Evolutionary conservation across 306 rosid species (phyloP).

Genomic region (Vigna unguiculata): DNA sequence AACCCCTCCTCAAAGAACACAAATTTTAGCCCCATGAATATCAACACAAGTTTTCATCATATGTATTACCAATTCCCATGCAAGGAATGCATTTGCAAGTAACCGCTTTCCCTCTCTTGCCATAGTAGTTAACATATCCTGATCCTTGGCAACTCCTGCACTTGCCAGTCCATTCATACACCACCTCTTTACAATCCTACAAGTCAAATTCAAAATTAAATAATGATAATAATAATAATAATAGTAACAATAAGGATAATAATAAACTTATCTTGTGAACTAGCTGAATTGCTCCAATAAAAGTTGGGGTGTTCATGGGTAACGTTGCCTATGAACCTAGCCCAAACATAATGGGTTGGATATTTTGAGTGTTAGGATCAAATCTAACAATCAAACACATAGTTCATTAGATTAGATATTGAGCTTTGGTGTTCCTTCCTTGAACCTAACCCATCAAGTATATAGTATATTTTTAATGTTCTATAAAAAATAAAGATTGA

Average conservation of each 20-base stretch:
- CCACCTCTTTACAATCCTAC: conserved; percentile 96
- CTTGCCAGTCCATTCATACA: conserved; percentile 97
- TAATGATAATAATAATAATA: not conserved
- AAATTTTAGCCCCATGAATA: not conserved
- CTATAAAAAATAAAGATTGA: too few relatives aligned
- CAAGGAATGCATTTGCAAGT: conserved; percentile 97
- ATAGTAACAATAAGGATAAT: not conserved
- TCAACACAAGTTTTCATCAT: conserved; percentile 1
- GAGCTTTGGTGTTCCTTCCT: too few relatives aligned
- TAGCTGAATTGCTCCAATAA: not conserved
- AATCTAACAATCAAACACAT: too few relatives aligned
- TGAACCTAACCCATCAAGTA: too few relatives aligned
- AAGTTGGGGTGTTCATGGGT: not conserved
- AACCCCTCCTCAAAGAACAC: not conserved
- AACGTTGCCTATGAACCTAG: too few relatives aligned
- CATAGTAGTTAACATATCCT: conserved; percentile 78
- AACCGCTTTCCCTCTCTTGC: conserved; percentile 73
- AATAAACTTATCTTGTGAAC: too few relatives aligned
- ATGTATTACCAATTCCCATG: conserved; percentile 85
- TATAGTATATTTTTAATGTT: too few relatives aligned
- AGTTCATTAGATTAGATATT: too few relatives aligned
- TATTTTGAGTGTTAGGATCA: too few relatives aligned
- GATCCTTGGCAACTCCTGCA: conserved; percentile 97
- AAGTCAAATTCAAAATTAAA: not conserved
- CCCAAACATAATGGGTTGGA: too few relatives aligned